phyloP scores from a whole-genome alignment of 2,329 filamentous ascomycete genomes.

The Colletotrichum cordylinicola region DNA sequence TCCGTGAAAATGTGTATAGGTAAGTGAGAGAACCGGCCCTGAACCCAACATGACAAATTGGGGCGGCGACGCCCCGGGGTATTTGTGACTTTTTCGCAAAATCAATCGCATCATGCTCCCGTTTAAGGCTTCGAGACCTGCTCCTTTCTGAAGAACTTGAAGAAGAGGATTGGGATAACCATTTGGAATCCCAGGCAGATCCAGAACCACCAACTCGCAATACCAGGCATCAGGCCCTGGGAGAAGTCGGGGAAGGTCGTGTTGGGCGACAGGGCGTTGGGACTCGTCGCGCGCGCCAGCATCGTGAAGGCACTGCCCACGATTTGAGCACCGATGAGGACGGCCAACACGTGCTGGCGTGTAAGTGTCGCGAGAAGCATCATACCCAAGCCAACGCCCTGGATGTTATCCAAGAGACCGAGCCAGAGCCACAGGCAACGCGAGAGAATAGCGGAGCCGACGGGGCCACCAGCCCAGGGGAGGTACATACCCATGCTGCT shows the following conservation, averaged over 20 bases:
- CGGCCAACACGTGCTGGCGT: slow-evolving; percentile 68
- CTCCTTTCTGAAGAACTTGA: slow-evolving; percentile 63
- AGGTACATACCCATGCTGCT: slow-evolving; percentile 65
- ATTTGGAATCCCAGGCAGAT: slow-evolving; percentile 63
- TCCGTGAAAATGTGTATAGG: slow-evolving; percentile 1
- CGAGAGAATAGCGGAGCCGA: slow-evolving; percentile 59
- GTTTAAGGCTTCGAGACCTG: slow-evolving; percentile 58
- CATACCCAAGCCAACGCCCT: slow-evolving; percentile 73
- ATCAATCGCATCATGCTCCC: neutral
- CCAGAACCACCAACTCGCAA: slow-evolving; percentile 65
- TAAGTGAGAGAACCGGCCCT: slow-evolving; percentile 18
- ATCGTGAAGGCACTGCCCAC: slow-evolving; percentile 68
- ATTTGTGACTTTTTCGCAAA: slow-evolving; percentile 10
- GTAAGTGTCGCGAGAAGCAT: slow-evolving; percentile 70
- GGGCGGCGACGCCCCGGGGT: slow-evolving; percentile 7
- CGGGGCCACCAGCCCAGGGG: slow-evolving; percentile 63
- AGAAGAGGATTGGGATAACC: slow-evolving; percentile 62
- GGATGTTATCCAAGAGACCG: slow-evolving; percentile 67
- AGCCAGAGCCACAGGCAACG: slow-evolving; percentile 67
- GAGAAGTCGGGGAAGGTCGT: slow-evolving; percentile 68
- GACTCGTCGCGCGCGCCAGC: slow-evolving; percentile 63
- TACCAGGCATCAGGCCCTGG: slow-evolving; percentile 46
- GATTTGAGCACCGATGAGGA: slow-evolving; percentile 65
- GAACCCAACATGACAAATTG: slow-evolving; percentile 13
- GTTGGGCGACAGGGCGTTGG: slow-evolving; percentile 66